These are phyloP conservation scores for Boeremia lycopersici DNA, from an alignment of 2,329 filamentous ascomycete species.

Conservation along the genomic window DNA sequence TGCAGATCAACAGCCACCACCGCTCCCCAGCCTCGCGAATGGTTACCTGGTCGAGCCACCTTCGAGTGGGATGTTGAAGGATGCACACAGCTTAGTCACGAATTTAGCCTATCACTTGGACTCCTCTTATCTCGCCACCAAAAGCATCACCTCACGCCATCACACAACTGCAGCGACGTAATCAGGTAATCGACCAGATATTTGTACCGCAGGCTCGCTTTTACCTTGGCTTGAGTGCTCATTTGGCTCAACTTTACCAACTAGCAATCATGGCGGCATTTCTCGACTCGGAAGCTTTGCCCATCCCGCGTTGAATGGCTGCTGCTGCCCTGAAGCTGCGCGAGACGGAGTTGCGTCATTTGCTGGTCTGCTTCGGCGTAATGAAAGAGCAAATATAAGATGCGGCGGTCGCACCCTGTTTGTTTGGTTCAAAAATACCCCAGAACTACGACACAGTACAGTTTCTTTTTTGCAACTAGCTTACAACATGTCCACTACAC, in stretches of 20 bases:
- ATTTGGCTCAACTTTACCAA: slow-evolving; percentile 18
- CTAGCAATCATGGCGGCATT: slow-evolving; percentile 23
- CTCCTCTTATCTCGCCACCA: slow-evolving; percentile 30
- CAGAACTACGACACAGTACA: slow-evolving; percentile 5
- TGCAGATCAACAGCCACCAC: slow-evolving; percentile 13
- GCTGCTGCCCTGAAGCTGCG: slow-evolving; percentile 11
- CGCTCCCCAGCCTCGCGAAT: not conserved
- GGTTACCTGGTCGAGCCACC: not conserved
- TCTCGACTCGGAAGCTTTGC: slow-evolving; percentile 19
- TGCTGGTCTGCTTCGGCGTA: slow-evolving; percentile 23
- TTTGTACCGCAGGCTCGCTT: slow-evolving; percentile 22
- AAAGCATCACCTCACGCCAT: slow-evolving; percentile 44
- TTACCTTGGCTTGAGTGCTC: slow-evolving; percentile 26
- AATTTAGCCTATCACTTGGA: slow-evolving; percentile 34
- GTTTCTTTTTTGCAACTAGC: slow-evolving; percentile 17
- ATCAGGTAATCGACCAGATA: slow-evolving; percentile 16
- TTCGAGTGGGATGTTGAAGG: slow-evolving; percentile 20
- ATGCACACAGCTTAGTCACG: slow-evolving; percentile 33
- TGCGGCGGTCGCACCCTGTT: slow-evolving; percentile 14
- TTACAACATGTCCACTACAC: slow-evolving; percentile 38
- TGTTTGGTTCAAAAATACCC: slow-evolving; percentile 15
- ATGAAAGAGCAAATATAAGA: slow-evolving; percentile 44
- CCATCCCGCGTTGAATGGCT: slow-evolving; percentile 39
- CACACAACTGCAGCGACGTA: slow-evolving; percentile 27
- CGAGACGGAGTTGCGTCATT: slow-evolving; percentile 38